Conservation (phyloP, 2,329 filamentous ascomycete species). For the Lasiodiplodia sp. region DNA sequence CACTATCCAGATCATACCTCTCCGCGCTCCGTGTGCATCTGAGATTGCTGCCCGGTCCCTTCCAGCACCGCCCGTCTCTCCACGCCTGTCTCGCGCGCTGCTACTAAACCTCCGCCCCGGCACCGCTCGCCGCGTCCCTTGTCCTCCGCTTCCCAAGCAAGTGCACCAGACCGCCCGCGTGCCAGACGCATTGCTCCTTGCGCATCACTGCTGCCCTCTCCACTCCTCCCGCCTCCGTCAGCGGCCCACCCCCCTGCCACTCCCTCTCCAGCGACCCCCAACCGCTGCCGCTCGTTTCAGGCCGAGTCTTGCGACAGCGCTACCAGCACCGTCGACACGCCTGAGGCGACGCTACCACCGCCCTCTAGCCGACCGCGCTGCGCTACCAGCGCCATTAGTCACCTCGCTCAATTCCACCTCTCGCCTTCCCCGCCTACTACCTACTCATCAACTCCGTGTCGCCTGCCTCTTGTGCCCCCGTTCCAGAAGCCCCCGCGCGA, state of each 20-base stretch:
- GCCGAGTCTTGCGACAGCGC: constrained; percentile 30
- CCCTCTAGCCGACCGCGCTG: constrained; percentile 31
- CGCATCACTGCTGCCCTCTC: constrained; percentile 10
- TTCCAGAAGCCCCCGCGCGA: constrained; percentile 40
- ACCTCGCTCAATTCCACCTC: constrained; percentile 15
- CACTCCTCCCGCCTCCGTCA: constrained; percentile 17
- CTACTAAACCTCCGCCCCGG: constrained; percentile 27
- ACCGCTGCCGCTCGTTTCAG: constrained; percentile 30
- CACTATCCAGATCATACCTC: constrained; percentile 26
- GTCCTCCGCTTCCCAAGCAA: constrained; percentile 15
- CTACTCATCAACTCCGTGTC: constrained; percentile 1
- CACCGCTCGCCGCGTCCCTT: constrained; percentile 25
- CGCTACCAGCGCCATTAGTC: constrained; percentile 14
- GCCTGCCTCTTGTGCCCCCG: constrained; percentile 37
- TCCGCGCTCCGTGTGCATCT: constrained; percentile 27
- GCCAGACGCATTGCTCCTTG: constrained; percentile 25
- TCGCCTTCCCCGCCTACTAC: constrained; percentile 14
- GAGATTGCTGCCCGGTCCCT: constrained; percentile 28
- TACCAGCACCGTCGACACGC: constrained; percentile 29
- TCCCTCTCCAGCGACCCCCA: constrained; percentile 21
- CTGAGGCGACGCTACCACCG: constrained; percentile 29
- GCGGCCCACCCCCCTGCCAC: constrained; percentile 28
- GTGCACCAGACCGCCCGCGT: neutral
- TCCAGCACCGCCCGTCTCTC: constrained; percentile 23
- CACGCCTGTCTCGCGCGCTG: constrained; percentile 9